Conservation (phyloP, 106 monocot species). For the Platanthera guangdongensis region DNA sequence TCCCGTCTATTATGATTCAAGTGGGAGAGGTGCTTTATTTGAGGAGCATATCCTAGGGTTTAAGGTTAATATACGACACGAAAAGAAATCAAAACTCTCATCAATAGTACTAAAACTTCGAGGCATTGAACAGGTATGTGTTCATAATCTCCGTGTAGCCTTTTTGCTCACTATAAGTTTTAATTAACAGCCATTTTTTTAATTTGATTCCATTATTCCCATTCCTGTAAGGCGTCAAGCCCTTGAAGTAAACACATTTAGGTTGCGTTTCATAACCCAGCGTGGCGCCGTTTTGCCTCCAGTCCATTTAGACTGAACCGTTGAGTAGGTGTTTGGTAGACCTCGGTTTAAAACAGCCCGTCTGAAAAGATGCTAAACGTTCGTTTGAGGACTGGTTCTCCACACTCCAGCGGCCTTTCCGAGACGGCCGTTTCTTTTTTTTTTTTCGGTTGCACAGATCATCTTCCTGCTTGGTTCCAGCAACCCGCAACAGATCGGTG, state of each 20-base stretch:
- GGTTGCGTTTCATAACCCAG: no score
- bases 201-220: neutral
- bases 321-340: no score
- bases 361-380: no score
- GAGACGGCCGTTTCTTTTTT: no score
- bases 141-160: neutral
- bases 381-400: no score
- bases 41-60: constrained; percentile 81
- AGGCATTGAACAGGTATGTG: constrained; percentile 87
- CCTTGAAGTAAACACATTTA: neutral
- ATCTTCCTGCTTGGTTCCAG: no score
- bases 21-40: constrained; percentile 37
- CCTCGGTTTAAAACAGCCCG: no score
- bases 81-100: constrained; percentile 92
- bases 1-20: constrained; percentile 64
- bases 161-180: neutral
- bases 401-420: no score
- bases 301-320: no score
- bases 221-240: neutral
- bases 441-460: no score
- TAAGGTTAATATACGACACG: constrained; percentile 83
- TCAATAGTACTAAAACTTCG: constrained; percentile 89
- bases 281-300: no score
- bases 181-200: neutral
- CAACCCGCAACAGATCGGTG: no score